Evolutionary conservation across 2,329 filamentous ascomycete species (phyloP), one percentile per base, ranked within the genome.

Genomic region (Iodosphaeria phyllophila): DNA sequence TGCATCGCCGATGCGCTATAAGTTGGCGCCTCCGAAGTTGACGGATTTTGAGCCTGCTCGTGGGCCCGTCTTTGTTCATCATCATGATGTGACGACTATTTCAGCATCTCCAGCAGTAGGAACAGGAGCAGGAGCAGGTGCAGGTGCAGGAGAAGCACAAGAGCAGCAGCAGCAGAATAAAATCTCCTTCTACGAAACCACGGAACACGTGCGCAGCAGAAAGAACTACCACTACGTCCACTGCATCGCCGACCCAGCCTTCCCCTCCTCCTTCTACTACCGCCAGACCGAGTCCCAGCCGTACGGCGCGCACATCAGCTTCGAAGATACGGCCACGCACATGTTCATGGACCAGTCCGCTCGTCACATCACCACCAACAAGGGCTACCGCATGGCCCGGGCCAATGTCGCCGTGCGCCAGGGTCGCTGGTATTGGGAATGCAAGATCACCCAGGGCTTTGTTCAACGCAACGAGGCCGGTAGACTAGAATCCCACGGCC

Each of bases 371-470:
- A 92, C 79, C 1, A 92, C 89, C 9, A 74, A 86, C 36, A 92
- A 92, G 48, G 84, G 89, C 6, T 93, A 89, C 61, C 68, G 91
- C 30, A 89, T 86, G 60, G 75, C 78, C 3, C 70, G 86, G 19
- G 83, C 80, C 8, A 98, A 98, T 40, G 75, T 95, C 1, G 82
- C 78, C 13, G 78, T 84, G 4, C 64, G 89, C 22, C 79, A 95
- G 48, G 89, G 89, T 1, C 68, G 78, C 16, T 82, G 80, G 59
- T 98, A 91, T 48, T 98, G 83, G 60, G 89, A 98, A 51, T 83
- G 86, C 48, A 84, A 78, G 41, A 70, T 98, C 27, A 74, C 84
- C 7, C 70, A 73, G 35, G 89, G 89, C 18, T 71, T 79, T 20
- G 56, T 66, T 3, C 48, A 50, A 24, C 50, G 49, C 22, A 48